These are phyloP conservation scores for Teratosphaeria epicoccoides DNA, from an alignment of 2,329 filamentous ascomycete species.

Conservation along the genomic window DNA sequence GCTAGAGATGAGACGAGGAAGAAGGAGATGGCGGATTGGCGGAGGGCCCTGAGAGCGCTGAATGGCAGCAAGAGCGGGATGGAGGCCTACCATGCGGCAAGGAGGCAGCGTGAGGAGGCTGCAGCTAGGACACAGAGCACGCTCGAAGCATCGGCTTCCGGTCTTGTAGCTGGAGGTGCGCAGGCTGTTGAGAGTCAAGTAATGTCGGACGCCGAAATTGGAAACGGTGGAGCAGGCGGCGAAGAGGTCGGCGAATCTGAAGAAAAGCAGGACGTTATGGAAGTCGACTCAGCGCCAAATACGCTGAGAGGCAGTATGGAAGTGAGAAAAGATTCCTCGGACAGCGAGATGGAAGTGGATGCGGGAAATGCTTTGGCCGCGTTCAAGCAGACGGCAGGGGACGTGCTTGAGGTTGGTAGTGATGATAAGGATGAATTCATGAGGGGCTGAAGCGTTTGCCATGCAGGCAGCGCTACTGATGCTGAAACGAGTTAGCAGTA, in stretches of 20 bases:
- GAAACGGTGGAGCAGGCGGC: neutral
- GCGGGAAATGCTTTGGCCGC: slow-evolving; percentile 1
- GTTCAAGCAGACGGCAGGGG: neutral
- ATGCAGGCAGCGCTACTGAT: neutral
- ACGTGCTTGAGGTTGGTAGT: neutral
- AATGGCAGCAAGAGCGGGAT: slow-evolving; percentile 17
- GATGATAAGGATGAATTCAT: neutral
- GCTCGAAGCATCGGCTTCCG: neutral
- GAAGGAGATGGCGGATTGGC: slow-evolving; percentile 13
- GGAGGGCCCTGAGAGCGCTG: slow-evolving; percentile 17
- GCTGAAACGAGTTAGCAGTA: neutral
- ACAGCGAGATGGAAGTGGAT: neutral
- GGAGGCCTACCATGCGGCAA: slow-evolving; percentile 17
- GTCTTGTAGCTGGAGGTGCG: neutral
- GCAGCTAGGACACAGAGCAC: neutral
- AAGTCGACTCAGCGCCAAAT: neutral
- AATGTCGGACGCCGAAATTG: neutral
- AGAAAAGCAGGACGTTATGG: neutral
- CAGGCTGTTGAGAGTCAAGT: neutral
- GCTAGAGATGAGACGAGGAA: slow-evolving; percentile 6
- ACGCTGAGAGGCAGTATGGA: neutral
- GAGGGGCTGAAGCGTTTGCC: neutral
- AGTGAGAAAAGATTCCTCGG: neutral
- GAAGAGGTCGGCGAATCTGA: neutral
- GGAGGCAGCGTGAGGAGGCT: slow-evolving; percentile 3